Evolutionary conservation across 805 yeast species (phyloP), one percentile per base, ranked within the genome.

Genomic region (Alloascoidea hylecoeti): DNA sequence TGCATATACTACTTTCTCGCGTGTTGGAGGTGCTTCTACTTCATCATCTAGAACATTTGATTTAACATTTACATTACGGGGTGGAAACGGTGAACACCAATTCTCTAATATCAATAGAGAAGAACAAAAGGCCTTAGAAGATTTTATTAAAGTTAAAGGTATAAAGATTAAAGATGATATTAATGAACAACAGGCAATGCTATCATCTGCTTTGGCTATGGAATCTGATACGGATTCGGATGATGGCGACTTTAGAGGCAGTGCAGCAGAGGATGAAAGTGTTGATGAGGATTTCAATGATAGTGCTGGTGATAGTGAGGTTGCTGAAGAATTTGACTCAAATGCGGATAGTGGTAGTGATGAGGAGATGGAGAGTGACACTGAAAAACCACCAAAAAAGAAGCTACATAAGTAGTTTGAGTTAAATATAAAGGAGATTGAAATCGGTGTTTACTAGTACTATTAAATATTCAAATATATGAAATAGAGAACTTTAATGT

Each of bases 71-170:
- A 66, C 66, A 18, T 61, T 88, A 41, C 70, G 78, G 45, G 70
- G 74, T 33, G 76, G 79, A 33, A 65, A 68, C 35, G 78, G 74
- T 38, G 66, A 83, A 13, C 92, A 88, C 47, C 75, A 76, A 33
- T 89, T 92, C 57, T 94, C 95, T 45, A 84, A 83, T 51, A 81
- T 92, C 47, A 78, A 78, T 44, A 75, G 85, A 55, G 96, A 84
- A 45, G 98, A 92, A 53, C 97, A 88, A 57, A 74, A 70, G 37
- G 61, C 72, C 2, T 65, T 92, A 42, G 95, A 89, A 54, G 66
- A 66, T 34, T 92, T 68, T 64, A 72, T 89, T 58, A 70, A 70
- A 48, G 74, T 79, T 36, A 86, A 84, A 67, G 81, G 80, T 40
- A 61, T 92, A 42, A 67, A 73, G 46, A 83, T 89, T 38, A 80